Percentiles rank a stretch among this genome's conserved stretches.
These are phyloP conservation scores for Mortierella polycephala DNA, from an alignment of 371 early-diverging fungal species.

Conservation along the genomic window DNA sequence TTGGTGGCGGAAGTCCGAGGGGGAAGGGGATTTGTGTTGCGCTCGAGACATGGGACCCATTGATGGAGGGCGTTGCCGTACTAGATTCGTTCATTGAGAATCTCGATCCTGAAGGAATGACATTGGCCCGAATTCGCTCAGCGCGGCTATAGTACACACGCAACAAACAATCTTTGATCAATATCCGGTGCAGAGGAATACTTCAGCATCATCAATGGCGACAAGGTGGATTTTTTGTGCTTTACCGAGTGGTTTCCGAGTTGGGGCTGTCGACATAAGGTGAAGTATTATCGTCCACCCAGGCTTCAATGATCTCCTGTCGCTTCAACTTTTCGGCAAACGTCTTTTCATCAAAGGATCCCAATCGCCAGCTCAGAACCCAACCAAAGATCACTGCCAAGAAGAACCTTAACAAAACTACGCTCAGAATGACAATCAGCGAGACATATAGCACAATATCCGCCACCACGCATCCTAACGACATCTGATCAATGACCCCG, in stretches of 20 bases:
- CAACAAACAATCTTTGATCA: neutral
- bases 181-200: too few relatives aligned
- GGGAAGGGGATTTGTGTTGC: constrained; percentile 54
- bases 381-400: constrained; percentile 88
- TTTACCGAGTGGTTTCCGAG: constrained; percentile 47
- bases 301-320: constrained; percentile 51
- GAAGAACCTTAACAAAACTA: constrained; percentile 83
- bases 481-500: constrained; percentile 78
- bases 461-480: constrained; percentile 83
- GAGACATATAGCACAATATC: constrained; percentile 83
- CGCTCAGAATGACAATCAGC: constrained; percentile 80
- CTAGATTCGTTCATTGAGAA: constrained; percentile 20
- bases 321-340: constrained; percentile 53
- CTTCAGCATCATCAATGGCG: too few relatives aligned
- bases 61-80: constrained; percentile 30
- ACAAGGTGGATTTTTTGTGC: neutral
- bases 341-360: constrained; percentile 77
- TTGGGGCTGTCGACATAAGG: constrained; percentile 54
- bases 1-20: constrained; percentile 45
- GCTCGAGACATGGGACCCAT: constrained; percentile 33
- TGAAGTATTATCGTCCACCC: constrained; percentile 53
- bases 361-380: constrained; percentile 80
- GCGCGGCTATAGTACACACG: constrained; percentile 22
- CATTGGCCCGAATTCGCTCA: constrained; percentile 52
- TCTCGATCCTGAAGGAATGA: constrained; percentile 32